phyloP scores from a whole-genome alignment of 169 alveolate species.

The Pseudocohnilembus persalinus region DNA sequence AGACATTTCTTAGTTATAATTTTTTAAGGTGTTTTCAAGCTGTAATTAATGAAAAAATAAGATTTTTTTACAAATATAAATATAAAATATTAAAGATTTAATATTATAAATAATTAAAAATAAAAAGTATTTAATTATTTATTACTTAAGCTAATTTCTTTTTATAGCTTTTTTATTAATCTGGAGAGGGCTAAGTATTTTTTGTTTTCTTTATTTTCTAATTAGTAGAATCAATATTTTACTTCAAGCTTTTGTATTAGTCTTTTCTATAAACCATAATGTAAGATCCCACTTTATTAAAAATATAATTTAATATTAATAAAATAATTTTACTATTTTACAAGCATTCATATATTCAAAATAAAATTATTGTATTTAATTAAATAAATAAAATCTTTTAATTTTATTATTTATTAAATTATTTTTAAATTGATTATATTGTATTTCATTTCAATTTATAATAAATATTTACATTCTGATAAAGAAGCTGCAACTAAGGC shows the following conservation, averaged over 20 bases:
- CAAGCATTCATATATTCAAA: not conserved
- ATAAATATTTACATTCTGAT: slow-evolving; percentile 4
- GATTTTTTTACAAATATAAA: too few species aligned
- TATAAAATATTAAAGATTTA: too few species aligned
- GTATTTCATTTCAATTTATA: not conserved
- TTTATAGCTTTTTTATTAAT: slow-evolving; percentile 22
- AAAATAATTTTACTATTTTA: not conserved
- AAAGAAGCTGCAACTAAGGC: slow-evolving; percentile 15
- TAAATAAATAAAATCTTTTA: not conserved
- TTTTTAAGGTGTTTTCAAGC: slow-evolving; percentile 30
- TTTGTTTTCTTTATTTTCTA: slow-evolving; percentile 35
- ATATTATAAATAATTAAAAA: too few species aligned
- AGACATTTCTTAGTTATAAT: slow-evolving; percentile 38
- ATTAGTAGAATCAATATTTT: slow-evolving; percentile 26
- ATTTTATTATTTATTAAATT: not conserved
- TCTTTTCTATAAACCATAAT: slow-evolving; percentile 36
- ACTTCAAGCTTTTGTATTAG: slow-evolving; percentile 26
- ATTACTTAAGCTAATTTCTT: slow-evolving; percentile 25
- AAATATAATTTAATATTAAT: not conserved
- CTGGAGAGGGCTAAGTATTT: slow-evolving; percentile 8
- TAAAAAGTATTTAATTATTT: too few species aligned
- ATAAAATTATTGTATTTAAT: not conserved
- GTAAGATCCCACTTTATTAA: slow-evolving; percentile 23
- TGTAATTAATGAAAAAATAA: too few species aligned
- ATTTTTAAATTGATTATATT: not conserved